Evolutionary conservation across 2,329 filamentous ascomycete genomes (phyloP).

Genomic region (Diplodia seriata): DNA sequence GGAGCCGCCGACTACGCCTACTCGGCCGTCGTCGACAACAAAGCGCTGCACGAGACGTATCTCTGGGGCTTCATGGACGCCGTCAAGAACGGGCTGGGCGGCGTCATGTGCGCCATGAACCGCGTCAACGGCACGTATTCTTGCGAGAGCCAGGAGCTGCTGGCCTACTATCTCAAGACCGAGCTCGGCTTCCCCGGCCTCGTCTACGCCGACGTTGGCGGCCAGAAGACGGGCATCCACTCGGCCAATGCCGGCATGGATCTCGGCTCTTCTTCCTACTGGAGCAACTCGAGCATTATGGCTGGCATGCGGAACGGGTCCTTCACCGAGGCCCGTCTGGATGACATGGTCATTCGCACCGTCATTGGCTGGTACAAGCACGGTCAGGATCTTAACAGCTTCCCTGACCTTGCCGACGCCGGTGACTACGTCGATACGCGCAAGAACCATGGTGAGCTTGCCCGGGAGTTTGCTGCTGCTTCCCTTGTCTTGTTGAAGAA

Average conservation of each 20-base stretch:
- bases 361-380: slow-evolving; percentile 56
- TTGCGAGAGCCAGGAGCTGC: slow-evolving; percentile 54
- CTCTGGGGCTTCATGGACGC: slow-evolving; percentile 78
- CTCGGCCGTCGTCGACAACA: slow-evolving; percentile 75
- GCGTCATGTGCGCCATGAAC: slow-evolving; percentile 78
- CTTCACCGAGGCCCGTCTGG: slow-evolving; percentile 49
- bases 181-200: slow-evolving; percentile 54
- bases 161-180: slow-evolving; percentile 55
- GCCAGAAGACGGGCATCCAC: slow-evolving; percentile 40
- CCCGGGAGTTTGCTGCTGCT: slow-evolving; percentile 51
- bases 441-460: slow-evolving; percentile 44
- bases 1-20: slow-evolving; percentile 64
- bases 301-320: slow-evolving; percentile 50
- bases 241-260: slow-evolving; percentile 43
- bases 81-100: slow-evolving; percentile 74
- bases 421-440: slow-evolving; percentile 40
- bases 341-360: slow-evolving; percentile 58
- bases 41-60: slow-evolving; percentile 72
- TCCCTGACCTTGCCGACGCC: slow-evolving; percentile 45
- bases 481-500: slow-evolving; percentile 59
- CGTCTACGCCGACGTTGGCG: slow-evolving; percentile 38
- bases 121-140: slow-evolving; percentile 53
- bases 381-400: slow-evolving; percentile 52
- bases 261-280: slow-evolving; percentile 18
- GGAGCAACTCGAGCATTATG: slow-evolving; percentile 44